phyloP scores from a whole-genome alignment of 2,329 filamentous ascomycete species.

The Colletotrichum cordylinicola region DNA sequence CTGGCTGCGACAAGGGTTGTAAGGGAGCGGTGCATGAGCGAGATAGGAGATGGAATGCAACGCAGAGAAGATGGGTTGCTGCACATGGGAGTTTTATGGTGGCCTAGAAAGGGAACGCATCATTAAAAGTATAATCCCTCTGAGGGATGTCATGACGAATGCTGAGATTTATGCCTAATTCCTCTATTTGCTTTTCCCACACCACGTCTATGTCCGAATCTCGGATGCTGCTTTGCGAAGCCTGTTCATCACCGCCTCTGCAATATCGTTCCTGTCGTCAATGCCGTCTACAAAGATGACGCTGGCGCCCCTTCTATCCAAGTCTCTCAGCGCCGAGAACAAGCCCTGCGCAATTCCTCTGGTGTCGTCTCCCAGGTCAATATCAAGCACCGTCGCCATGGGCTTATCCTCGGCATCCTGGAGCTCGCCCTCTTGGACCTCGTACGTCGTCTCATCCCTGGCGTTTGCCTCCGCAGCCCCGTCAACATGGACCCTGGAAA shows the following conservation, averaged over 20 bases:
- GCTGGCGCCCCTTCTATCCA: conserved; percentile 81
- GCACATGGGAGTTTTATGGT: conserved; percentile 22
- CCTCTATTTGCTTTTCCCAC: background rate
- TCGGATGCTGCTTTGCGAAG: conserved; percentile 77
- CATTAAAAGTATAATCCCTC: conserved; percentile 22
- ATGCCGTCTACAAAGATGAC: conserved; percentile 93
- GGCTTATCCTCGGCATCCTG: conserved; percentile 33
- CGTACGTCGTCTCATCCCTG: conserved; percentile 37
- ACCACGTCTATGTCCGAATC: conserved; percentile 51
- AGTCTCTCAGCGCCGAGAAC: conserved; percentile 84
- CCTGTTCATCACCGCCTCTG: conserved; percentile 86
- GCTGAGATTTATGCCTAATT: conserved; percentile 24
- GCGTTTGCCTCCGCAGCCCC: conserved; percentile 25
- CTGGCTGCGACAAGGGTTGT: conserved; percentile 85
- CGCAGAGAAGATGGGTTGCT: background rate
- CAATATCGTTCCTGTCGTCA: conserved; percentile 78
- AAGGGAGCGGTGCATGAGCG: conserved; percentile 29
- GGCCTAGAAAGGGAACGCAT: conserved; percentile 22
- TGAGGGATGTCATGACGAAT: conserved; percentile 20
- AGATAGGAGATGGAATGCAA: background rate
- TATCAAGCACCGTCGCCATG: conserved; percentile 64
- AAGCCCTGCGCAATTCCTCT: conserved; percentile 82
- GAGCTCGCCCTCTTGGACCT: conserved; percentile 48
- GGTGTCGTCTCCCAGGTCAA: conserved; percentile 74
- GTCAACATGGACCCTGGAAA: conserved; percentile 31